These are phyloP conservation scores for Cryomyces minteri DNA, from an alignment of 495 filamentous ascomycete species.

Conservation along the genomic window DNA sequence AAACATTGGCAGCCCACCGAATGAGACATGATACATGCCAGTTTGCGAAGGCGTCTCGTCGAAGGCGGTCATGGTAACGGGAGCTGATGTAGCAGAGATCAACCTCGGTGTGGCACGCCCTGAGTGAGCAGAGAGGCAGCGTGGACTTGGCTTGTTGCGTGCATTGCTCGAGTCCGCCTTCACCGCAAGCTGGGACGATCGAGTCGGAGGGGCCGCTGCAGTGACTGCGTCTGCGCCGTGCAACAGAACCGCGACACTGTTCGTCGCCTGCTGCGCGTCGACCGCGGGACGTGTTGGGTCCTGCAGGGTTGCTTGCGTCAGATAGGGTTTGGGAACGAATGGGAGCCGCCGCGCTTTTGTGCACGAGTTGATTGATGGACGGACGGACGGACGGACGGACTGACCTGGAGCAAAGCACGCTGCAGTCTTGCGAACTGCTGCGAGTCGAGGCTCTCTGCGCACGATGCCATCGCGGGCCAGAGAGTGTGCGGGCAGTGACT, in stretches of 20 bases:
- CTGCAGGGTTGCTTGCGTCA: not conserved
- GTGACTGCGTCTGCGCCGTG: no score
- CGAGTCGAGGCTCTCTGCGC: not conserved
- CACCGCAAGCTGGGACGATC: not conserved
- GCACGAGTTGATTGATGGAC: not conserved
- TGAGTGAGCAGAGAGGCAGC: not conserved
- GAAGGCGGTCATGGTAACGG: not conserved
- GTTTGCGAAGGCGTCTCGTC: not conserved
- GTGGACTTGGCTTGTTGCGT: not conserved
- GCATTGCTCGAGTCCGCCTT: not conserved
- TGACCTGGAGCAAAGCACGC: not conserved
- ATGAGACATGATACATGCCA: not conserved
- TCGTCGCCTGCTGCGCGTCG: not conserved
- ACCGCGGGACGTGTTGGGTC: not conserved
- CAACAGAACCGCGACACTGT: no score
- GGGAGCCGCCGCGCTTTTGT: no score
- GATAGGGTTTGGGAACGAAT: no score
- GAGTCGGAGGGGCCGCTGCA: no score
- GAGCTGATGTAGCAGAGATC: not conserved
- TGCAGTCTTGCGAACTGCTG: not conserved
- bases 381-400: no score
- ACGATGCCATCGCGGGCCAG: no score
- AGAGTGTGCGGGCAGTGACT: no score
- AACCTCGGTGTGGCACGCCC: not conserved
- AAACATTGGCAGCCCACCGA: not conserved